Conservation (phyloP, 2,329 filamentous ascomycete genomes). For the Alternaria solani region DNA sequence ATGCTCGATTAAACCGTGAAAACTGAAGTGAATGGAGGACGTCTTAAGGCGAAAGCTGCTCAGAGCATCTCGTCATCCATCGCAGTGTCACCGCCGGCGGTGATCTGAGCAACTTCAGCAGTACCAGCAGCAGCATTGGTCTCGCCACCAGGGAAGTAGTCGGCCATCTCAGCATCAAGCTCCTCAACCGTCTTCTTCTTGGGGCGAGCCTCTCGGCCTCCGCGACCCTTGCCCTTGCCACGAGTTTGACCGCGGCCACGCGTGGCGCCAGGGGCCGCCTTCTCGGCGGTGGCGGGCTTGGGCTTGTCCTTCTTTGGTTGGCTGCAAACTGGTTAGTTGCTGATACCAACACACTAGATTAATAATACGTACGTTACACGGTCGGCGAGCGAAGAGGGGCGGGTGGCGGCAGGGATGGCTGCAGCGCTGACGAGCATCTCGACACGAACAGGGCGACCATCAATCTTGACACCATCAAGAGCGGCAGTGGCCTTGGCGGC, state of each 20-base stretch:
- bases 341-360: neutral
- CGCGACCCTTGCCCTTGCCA: slow-evolving; percentile 58
- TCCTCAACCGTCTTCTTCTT: slow-evolving; percentile 97
- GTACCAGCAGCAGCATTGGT: slow-evolving; percentile 56
- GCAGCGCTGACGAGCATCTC: slow-evolving; percentile 87
- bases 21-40: slow-evolving; percentile 5
- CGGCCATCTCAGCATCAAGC: slow-evolving; percentile 95
- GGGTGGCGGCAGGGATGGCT: slow-evolving; percentile 71
- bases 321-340: slow-evolving; percentile 48
- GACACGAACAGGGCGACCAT: slow-evolving; percentile 92
- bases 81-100: slow-evolving; percentile 46
- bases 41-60: slow-evolving; percentile 9
- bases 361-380: slow-evolving; percentile 73
- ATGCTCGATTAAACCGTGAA: slow-evolving; percentile 19
- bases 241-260: slow-evolving; percentile 54
- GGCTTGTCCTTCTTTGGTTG: slow-evolving; percentile 67
- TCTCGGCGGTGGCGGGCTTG: slow-evolving; percentile 80
- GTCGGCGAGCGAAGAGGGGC: slow-evolving; percentile 77
- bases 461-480: slow-evolving; percentile 88
- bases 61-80: slow-evolving; percentile 54
- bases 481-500: slow-evolving; percentile 84
- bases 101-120: slow-evolving; percentile 54
- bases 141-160: slow-evolving; percentile 76
- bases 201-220: slow-evolving; percentile 62
- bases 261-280: slow-evolving; percentile 62